Base-by-base conservation (phyloP, 805 yeast species). In the Wickerhamomyces xylosicus region DNA sequence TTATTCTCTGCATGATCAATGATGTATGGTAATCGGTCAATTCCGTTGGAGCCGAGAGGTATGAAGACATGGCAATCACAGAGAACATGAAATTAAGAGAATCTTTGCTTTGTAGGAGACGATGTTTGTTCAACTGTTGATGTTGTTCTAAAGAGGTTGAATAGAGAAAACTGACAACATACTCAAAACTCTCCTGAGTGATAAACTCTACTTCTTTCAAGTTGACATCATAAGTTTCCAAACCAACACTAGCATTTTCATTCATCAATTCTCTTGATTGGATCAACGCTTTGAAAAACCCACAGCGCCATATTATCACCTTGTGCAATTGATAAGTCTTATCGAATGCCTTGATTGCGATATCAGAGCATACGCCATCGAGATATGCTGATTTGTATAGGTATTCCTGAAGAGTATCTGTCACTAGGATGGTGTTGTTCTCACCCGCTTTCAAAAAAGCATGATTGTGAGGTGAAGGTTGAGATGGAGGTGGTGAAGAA, bases 361-460 rank as follows among this genome's bases (percentile, higher is more conserved):
- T 68, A 51, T 72, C 77, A 2, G 71, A 64, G 41, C 71, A 69
- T 2, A 59, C 61, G 0, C 76, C 76, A 31, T 65, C 63, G 6
- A 65, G 39, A 43, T 65, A 62, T 1, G 29, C 29, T 10, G 29
- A 25, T 25, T 25, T 25, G 29, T 25, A 25, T 4, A 25, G 14
- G 14, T 9, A 25, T n/a, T n/a, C n/a, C n/a, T n/a, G n/a, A n/a
- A n/a, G n/a, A n/a, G n/a, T n/a, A n/a, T n/a, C n/a, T n/a, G n/a
- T n/a, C n/a, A n/a, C n/a, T n/a, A n/a, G n/a, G n/a, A n/a, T n/a
- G n/a, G n/a, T n/a, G n/a, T n/a, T n/a, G n/a, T n/a, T n/a, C n/a
- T n/a, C n/a, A n/a, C n/a, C n/a, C n/a, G n/a, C n/a, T n/a, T n/a
- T n/a, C n/a, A n/a, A n/a, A n/a, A n/a, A n/a, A n/a, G n/a, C n/a